Conservation (phyloP, 1,284 basidiomycete genomes). For the Moesziomyces antarcticus region DNA sequence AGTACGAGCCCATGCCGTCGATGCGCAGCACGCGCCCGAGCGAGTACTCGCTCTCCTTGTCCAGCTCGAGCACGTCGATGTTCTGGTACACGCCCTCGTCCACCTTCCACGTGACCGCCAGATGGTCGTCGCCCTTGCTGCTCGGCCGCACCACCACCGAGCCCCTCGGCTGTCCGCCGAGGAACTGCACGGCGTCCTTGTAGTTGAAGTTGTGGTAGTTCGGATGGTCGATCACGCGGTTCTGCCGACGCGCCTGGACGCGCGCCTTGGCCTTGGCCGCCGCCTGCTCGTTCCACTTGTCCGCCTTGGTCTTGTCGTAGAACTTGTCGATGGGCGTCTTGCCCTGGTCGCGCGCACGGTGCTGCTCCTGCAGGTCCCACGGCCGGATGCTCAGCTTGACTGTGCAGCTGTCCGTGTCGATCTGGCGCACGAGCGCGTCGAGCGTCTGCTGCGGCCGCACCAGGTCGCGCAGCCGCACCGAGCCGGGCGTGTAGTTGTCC, state of each 20-base stretch:
- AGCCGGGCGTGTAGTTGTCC: conserved; percentile 52
- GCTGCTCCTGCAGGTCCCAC: conserved; percentile 74
- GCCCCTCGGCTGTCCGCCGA: conserved; percentile 87
- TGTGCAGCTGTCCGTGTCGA: conserved; percentile 76
- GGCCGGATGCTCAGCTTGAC: conserved; percentile 83
- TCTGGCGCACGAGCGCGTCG: conserved; percentile 81
- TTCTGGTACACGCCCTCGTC: conserved; percentile 97
- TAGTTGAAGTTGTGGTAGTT: conserved; percentile 98
- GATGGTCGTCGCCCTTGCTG: conserved; percentile 90
- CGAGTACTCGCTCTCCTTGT: conserved; percentile 76
- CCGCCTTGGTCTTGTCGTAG: conserved; percentile 77
- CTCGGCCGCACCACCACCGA: conserved; percentile 86
- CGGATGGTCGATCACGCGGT: conserved; percentile 92
- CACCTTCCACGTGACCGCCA: conserved; percentile 99
- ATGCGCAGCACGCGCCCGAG: conserved; percentile 80
- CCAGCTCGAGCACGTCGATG: conserved; percentile 88
- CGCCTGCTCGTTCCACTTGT: conserved; percentile 78
- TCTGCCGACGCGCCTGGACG: conserved; percentile 74
- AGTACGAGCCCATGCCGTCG: conserved; percentile 81
- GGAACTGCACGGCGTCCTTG: conserved; percentile 85
- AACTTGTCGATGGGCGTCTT: conserved; percentile 74
- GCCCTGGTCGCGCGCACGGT: conserved; percentile 77
- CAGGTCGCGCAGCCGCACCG: conserved; percentile 51
- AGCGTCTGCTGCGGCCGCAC: conserved; percentile 76
- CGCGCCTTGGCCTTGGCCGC: conserved; percentile 85